Evolutionary conservation across 2,329 filamentous ascomycete species (phyloP).

Genomic region (Tolypocladium inflatum): DNA sequence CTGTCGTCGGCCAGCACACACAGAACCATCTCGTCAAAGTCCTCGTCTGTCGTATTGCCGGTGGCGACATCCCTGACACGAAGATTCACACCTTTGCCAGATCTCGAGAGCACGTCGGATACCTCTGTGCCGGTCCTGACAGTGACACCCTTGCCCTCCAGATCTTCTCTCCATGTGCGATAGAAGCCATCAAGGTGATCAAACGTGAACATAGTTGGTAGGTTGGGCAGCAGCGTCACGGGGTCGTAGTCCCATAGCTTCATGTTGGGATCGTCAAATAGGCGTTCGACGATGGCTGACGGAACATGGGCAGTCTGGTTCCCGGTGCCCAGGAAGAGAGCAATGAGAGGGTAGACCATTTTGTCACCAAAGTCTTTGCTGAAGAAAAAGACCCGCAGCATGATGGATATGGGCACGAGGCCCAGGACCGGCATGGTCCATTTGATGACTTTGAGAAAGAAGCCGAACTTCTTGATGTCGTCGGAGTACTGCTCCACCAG

Average conservation of each 20-base stretch:
- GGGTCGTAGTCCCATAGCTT: constrained; percentile 50
- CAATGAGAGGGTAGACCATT: constrained; percentile 62
- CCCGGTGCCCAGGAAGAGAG: constrained; percentile 64
- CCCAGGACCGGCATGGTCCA: constrained; percentile 52
- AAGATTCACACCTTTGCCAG: constrained; percentile 42
- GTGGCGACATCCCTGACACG: constrained; percentile 37
- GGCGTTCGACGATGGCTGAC: constrained; percentile 53
- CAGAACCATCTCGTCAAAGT: constrained; percentile 57
- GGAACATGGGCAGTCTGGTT: constrained; percentile 67
- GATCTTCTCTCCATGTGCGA: constrained; percentile 44
- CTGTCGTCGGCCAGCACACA: constrained; percentile 57
- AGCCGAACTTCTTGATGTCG: constrained; percentile 47
- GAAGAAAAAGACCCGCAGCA: constrained; percentile 61
- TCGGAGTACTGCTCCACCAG: constrained; percentile 43
- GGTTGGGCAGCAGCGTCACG: constrained; percentile 44
- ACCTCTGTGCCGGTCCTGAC: constrained; percentile 49
- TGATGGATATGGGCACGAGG: constrained; percentile 51
- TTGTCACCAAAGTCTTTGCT: constrained; percentile 60
- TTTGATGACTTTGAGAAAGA: constrained; percentile 46
- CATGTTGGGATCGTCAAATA: constrained; percentile 50
- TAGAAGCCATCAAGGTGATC: constrained; percentile 54
- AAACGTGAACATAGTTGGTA: constrained; percentile 58
- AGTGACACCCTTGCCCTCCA: constrained; percentile 44
- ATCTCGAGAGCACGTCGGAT: constrained; percentile 38
- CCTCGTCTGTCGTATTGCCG: constrained; percentile 41